Evolutionary conservation across 2,329 filamentous ascomycete genomes (phyloP), one percentile per base, ranked within the genome.

Genomic region (Penicillium thymicola): DNA sequence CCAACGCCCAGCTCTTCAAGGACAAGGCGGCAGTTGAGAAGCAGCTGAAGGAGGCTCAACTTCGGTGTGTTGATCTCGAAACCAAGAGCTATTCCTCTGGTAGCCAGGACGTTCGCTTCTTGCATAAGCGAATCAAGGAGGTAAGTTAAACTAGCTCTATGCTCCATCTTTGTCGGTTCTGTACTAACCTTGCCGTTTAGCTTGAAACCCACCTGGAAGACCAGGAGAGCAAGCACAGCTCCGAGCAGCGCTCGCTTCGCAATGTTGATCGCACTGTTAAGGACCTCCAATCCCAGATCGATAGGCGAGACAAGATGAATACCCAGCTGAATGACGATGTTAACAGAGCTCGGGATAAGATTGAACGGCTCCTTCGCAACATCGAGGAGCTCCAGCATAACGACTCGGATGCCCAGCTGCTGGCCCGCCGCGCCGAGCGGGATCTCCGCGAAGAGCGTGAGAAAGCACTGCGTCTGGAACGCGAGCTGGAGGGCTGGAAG

Each of bases 1-100:
- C 84, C 34, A 92, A 87, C 66, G 85, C 88, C 5, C 85, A 89
- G 64, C 80, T 97, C 54, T 90, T 94, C 73, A 92, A 92, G 72
- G 90, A 96, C 64, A 97, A 97, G 78, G 90, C 89, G 3, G 83
- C 83, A 0, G 79, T 99, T 41, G 94, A 97, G 78, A 97, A 96
- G 80, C 85, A 84, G 53, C 80, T 96, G 49, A 96, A 92, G 73
- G 93, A 99, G 73, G 82, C 93, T 27, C 93, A 97, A 75, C 84
- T 97, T 51, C 87, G 87, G 69, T 85, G 96, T 54, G 88, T 99
- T 51, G 94, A 97, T 71, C 82, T 97, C 9, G 93, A 99, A 78
- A 97, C 94, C 42, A 97, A 97, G 80, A 92, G 92, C 51, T 97
- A 96, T 76, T 94, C 92, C 21, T 95, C 88, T 63, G 90, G 90